phyloP scores from a whole-genome alignment of 495 filamentous ascomycete genomes.

The Letharia lupina region DNA sequence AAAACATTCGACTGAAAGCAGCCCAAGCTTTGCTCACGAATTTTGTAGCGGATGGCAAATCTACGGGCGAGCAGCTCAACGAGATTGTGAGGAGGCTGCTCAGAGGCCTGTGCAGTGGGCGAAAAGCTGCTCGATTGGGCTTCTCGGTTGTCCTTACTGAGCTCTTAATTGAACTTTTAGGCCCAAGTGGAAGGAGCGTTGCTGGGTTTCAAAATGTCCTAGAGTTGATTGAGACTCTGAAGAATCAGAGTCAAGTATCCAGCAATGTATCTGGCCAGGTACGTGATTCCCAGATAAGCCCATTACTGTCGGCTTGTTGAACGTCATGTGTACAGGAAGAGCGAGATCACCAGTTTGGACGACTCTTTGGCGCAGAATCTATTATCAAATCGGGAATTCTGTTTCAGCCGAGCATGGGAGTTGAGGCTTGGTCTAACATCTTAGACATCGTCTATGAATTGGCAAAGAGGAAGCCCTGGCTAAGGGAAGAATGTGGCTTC shows the following conservation, averaged over 20 bases:
- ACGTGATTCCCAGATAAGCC: background rate
- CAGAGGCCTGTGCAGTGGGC: constrained; percentile 78
- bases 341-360: constrained; percentile 74
- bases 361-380: constrained; percentile 77
- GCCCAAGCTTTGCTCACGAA: constrained; percentile 40
- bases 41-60: constrained; percentile 36
- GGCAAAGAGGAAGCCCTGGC: constrained; percentile 67
- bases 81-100: constrained; percentile 57
- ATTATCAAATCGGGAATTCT: constrained; percentile 72
- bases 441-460: constrained; percentile 46
- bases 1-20: constrained; percentile 43
- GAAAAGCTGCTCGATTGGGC: constrained; percentile 83
- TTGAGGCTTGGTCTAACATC: constrained; percentile 52
- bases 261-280: constrained; percentile 59
- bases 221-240: constrained; percentile 55
- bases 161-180: constrained; percentile 47
- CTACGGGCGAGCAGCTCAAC: constrained; percentile 36
- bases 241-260: constrained; percentile 55
- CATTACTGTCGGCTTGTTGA: background rate
- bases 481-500: constrained; percentile 78
- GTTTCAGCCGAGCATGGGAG: constrained; percentile 42
- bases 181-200: constrained; percentile 22
- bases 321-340: constrained; percentile 52
- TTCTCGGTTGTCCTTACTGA: constrained; percentile 87
- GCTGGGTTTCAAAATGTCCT: constrained; percentile 35